phyloP scores from a whole-genome alignment of 2,329 filamentous ascomycete species.

The Stemphylium lycopersici region DNA sequence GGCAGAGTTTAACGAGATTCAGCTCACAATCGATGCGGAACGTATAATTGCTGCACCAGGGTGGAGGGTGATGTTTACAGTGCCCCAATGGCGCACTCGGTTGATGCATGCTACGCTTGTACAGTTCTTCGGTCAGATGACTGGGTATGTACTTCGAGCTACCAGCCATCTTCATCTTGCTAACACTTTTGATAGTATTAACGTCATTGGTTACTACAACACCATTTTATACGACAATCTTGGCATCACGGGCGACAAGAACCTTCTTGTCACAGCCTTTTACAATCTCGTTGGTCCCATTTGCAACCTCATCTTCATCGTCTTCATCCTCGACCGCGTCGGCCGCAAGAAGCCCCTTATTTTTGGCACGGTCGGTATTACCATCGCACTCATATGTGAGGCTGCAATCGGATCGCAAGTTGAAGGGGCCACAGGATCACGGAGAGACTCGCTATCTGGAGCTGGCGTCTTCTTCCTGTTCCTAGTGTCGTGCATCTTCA shows the following conservation, averaged over 20 bases:
- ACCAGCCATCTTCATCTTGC: neutral
- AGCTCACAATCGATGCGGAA: conserved; percentile 66
- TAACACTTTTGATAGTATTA: conserved; percentile 41
- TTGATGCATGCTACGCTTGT: conserved; percentile 66
- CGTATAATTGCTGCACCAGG: conserved; percentile 59
- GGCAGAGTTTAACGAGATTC: conserved; percentile 65
- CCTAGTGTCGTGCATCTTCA: conserved; percentile 48
- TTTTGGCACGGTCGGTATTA: conserved; percentile 61
- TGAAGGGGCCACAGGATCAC: conserved; percentile 35
- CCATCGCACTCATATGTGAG: conserved; percentile 65
- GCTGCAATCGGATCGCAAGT: conserved; percentile 58
- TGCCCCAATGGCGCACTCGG: conserved; percentile 65
- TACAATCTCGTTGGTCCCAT: conserved; percentile 66
- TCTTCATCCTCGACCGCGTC: conserved; percentile 62
- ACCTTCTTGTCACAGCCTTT: conserved; percentile 63
- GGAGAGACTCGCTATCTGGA: conserved; percentile 58
- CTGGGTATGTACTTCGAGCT: conserved; percentile 50
- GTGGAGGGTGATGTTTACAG: conserved; percentile 64
- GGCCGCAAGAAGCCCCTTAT: conserved; percentile 59
- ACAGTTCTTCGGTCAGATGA: conserved; percentile 70
- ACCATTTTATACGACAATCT: conserved; percentile 64
- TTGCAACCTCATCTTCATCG: conserved; percentile 65
- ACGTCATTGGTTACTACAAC: conserved; percentile 69
- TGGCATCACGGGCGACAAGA: conserved; percentile 61
- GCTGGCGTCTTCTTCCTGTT: conserved; percentile 72